A percentile compares a stretch with the other conserved stretches of the same genome.
These are phyloP conservation scores for Tricholoma matsutake DNA, from an alignment of 768 basidiomycete species.

Conservation along the genomic window DNA sequence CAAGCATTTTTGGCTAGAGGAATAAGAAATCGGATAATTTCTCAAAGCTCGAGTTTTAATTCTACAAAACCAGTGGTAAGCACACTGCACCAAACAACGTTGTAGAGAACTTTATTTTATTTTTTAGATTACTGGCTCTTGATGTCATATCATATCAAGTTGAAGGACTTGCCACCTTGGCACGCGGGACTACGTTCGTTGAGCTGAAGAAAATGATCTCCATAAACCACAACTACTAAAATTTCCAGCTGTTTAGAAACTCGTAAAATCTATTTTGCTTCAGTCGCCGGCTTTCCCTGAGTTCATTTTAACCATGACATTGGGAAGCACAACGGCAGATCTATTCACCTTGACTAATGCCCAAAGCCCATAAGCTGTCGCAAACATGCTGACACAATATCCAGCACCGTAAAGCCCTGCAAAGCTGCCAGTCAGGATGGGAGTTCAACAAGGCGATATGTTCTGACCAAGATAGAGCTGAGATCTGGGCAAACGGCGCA, in stretches of 20 bases:
- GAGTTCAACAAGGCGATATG: neutral
- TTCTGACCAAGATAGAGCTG: constrained; percentile 61
- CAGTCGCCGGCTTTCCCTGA: constrained; percentile 13
- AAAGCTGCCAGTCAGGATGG: constrained; percentile 2
- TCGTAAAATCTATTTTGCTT: constrained; percentile 4
- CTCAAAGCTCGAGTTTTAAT: too few relatives aligned
- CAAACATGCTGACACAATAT: constrained; percentile 53
- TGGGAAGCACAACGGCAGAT: too few relatives aligned
- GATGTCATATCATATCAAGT: too few relatives aligned
- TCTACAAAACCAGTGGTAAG: too few relatives aligned
- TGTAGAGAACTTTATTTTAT: too few relatives aligned
- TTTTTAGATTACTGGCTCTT: too few relatives aligned
- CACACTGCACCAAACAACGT: too few relatives aligned
- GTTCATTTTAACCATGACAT: neutral
- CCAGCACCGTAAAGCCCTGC: constrained; percentile 53
- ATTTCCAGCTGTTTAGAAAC: neutral
- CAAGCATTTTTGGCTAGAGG: too few relatives aligned
- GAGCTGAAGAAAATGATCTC: neutral
- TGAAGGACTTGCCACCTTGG: too few relatives aligned
- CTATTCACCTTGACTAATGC: constrained; percentile 43
- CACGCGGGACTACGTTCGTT: too few relatives aligned
- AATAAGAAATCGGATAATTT: too few relatives aligned
- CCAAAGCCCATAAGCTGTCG: constrained; percentile 48
- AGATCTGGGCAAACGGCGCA: constrained; percentile 60
- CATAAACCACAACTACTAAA: neutral